Conservation (phyloP, 805 yeast genomes). For the Phaffomyces thermotolerans region DNA sequence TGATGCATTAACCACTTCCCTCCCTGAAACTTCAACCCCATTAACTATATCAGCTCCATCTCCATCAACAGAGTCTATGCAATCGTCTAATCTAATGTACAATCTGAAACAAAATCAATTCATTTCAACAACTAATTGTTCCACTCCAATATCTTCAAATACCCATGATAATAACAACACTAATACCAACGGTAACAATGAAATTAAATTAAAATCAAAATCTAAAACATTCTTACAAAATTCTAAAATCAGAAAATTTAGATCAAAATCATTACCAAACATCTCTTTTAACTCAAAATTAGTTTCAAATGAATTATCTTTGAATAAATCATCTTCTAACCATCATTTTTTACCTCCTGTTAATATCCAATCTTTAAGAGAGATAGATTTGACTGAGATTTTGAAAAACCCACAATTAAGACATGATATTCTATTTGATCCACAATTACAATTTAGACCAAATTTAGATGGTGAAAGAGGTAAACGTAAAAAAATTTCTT, state of each 20-base stretch:
- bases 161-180: not conserved
- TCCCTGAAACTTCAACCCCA: not conserved
- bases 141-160: conserved; percentile 2
- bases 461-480: conserved; percentile 90
- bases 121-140: conserved; percentile 12
- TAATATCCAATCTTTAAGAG: conserved; percentile 71
- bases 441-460: conserved; percentile 85
- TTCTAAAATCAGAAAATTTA: conserved; percentile 18
- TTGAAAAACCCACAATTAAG: conserved; percentile 86
- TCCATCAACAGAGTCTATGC: not conserved
- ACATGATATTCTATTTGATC: conserved; percentile 89
- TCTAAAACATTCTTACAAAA: conserved; percentile 5
- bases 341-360: conserved; percentile 69
- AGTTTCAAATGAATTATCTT: not conserved
- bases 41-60: not conserved
- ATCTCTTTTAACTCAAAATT: conserved; percentile 10
- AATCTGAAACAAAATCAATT: no score
- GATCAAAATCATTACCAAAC: conserved; percentile 25
- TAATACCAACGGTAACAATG: not conserved
- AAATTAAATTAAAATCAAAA: conserved; percentile 1
- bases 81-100: no score
- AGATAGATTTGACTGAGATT: conserved; percentile 82
- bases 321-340: conserved; percentile 8
- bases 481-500: conserved; percentile 60
- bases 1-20: conserved; percentile 1